These are phyloP conservation scores for Adansonia rubrostipa DNA, from an alignment of 441 rosid genomes.

Conservation along the genomic window DNA sequence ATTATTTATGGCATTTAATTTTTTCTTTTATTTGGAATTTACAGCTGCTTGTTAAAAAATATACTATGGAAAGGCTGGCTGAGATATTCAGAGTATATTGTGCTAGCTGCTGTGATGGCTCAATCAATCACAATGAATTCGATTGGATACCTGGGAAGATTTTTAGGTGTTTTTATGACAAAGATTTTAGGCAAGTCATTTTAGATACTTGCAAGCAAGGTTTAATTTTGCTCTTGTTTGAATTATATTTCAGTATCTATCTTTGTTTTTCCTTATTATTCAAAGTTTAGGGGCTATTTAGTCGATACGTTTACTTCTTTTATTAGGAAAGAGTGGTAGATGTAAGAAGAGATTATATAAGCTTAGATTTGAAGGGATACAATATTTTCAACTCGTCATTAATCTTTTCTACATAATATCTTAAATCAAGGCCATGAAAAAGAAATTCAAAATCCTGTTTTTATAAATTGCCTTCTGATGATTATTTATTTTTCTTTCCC, in stretches of 20 bases:
- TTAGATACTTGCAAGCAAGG: slow-evolving; percentile 1
- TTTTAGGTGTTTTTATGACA: slow-evolving; percentile 93
- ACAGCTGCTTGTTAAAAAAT: slow-evolving; percentile 87
- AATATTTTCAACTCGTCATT: not conserved
- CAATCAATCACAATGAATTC: slow-evolving; percentile 54
- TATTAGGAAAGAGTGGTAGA: not conserved
- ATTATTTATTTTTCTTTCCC: not conserved
- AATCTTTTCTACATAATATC: not conserved
- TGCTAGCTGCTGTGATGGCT: slow-evolving; percentile 52
- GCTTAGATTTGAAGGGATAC: not conserved
- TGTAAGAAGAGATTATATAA: not conserved
- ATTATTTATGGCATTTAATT: slow-evolving; percentile 23
- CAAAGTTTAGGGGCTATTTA: not conserved
- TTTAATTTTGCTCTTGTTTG: not conserved
- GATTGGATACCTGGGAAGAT: slow-evolving; percentile 99
- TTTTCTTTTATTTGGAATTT: slow-evolving; percentile 28
- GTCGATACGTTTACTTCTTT: slow-evolving; percentile 1
- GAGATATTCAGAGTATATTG: slow-evolving; percentile 81
- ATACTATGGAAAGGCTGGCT: slow-evolving; percentile 90
- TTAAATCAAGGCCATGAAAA: not conserved
- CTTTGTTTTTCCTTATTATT: slow-evolving; percentile 17
- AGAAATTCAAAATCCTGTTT: not conserved
- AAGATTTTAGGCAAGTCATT: slow-evolving; percentile 80
- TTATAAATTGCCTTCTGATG: not conserved
- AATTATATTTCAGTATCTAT: not conserved